Evolutionary conservation across 352 stramenopile genomes (phyloP).

Genomic region (Thraustochytrium sp.): DNA sequence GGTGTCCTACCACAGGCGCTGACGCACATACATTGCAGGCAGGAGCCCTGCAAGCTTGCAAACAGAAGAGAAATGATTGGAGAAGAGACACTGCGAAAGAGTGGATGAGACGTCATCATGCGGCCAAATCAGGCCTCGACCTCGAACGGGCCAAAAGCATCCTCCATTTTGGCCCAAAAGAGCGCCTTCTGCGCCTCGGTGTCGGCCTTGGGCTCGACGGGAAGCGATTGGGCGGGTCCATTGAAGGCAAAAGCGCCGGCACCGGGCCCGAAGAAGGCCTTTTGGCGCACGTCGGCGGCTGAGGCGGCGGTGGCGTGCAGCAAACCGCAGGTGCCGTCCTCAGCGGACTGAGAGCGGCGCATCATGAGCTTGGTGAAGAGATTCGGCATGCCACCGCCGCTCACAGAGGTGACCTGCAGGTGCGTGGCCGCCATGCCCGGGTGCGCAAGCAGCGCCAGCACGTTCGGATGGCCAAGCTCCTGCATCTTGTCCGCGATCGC

Average conservation of each 20-base stretch:
- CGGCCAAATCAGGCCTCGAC: too few species aligned
- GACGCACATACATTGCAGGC: too few species aligned
- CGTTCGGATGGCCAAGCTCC: conserved; percentile 41
- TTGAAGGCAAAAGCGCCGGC: not conserved
- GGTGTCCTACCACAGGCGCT: too few species aligned
- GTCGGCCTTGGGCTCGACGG: conserved; percentile 39
- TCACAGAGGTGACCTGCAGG: conserved; percentile 47
- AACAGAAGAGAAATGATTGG: too few species aligned
- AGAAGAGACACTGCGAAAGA: too few species aligned
- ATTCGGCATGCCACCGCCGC: conserved; percentile 31
- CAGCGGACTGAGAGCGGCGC: conserved; percentile 1
- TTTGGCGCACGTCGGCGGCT: not conserved
- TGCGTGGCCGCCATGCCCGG: conserved; percentile 51
- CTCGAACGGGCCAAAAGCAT: conserved; percentile 44
- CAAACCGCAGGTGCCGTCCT: conserved; percentile 11
- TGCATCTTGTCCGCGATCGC: conserved; percentile 52
- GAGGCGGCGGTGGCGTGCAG: conserved; percentile 27
- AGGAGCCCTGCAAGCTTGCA: too few species aligned
- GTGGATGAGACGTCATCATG: too few species aligned
- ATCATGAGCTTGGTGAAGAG: conserved; percentile 14
- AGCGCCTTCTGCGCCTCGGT: conserved; percentile 44
- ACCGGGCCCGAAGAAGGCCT: conserved; percentile 47
- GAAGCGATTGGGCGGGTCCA: conserved; percentile 23
- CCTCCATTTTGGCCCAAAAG: conserved; percentile 48
- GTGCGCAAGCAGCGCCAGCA: conserved; percentile 5